Evolutionary conservation across 202 grass and related monocot genomes (phyloP).

Genomic region (Brachypodium distachyon): DNA sequence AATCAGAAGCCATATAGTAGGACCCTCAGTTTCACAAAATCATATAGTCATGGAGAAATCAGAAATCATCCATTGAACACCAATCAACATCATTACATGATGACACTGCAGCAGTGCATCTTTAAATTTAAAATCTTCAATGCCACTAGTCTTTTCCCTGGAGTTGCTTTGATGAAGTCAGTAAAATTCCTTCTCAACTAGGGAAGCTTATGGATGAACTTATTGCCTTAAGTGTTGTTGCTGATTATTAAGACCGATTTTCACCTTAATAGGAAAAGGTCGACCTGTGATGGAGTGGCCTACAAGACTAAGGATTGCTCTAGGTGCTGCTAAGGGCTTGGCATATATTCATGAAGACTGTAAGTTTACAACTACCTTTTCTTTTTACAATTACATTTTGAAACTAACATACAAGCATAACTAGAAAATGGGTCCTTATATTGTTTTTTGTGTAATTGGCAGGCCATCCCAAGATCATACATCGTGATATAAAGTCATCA

Average conservation of each 20-base stretch:
- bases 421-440: neutral
- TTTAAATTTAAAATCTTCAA: neutral
- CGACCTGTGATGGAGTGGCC: conserved; percentile 64
- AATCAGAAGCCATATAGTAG: neutral
- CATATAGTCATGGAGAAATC: neutral
- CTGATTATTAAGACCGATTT: conserved; percentile 11
- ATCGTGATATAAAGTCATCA: conserved; percentile 92
- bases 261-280: conserved; percentile 46
- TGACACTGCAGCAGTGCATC: neutral
- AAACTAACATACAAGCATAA: neutral
- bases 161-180: neutral
- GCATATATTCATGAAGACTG: conserved; percentile 96
- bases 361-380: conserved; percentile 30
- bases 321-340: conserved; percentile 89
- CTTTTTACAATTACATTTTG: neutral
- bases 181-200: neutral
- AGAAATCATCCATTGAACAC: neutral
- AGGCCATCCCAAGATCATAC: conserved; percentile 98
- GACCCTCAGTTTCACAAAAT: neutral
- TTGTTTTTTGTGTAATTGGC: conserved; percentile 12
- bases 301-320: conserved; percentile 69
- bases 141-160: neutral
- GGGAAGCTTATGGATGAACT: neutral
- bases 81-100: neutral
- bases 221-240: neutral